These are phyloP conservation scores for Magnusiomyces magnusii DNA, from an alignment of 1,139 yeast species.

Conservation along the genomic window DNA sequence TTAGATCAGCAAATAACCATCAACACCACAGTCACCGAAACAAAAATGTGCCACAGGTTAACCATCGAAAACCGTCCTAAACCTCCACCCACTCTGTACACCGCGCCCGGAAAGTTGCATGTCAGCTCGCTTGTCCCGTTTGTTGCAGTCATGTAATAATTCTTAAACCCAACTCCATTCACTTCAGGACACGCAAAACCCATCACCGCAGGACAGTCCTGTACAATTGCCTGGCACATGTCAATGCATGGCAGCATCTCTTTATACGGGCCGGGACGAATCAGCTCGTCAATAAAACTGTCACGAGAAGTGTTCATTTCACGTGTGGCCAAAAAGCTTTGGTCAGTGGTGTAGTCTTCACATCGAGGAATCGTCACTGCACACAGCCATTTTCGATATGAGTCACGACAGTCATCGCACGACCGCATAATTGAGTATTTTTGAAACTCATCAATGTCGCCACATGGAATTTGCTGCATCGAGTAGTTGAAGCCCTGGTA, in stretches of 20 bases:
- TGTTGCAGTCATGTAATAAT: slow-evolving; percentile 11
- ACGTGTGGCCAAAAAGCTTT: slow-evolving; percentile 44
- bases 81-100: slow-evolving; percentile 6
- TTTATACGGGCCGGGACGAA: slow-evolving; percentile 61
- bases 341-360: slow-evolving; percentile 41
- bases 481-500: slow-evolving; percentile 69
- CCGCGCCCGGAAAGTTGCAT: slow-evolving; percentile 17
- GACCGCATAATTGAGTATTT: slow-evolving; percentile 64
- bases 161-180: slow-evolving; percentile 15
- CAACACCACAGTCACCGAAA: background rate
- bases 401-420: slow-evolving; percentile 62
- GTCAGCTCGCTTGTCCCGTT: background rate
- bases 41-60: background rate
- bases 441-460: slow-evolving; percentile 41
- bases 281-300: slow-evolving; percentile 45
- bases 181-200: slow-evolving; percentile 56
- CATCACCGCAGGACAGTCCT: slow-evolving; percentile 76
- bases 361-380: slow-evolving; percentile 89
- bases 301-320: slow-evolving; percentile 52
- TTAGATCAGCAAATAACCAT: background rate
- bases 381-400: slow-evolving; percentile 87
- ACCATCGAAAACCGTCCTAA: background rate
- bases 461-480: slow-evolving; percentile 67
- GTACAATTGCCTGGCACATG: slow-evolving; percentile 67
- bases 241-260: slow-evolving; percentile 85